Evolutionary conservation across 75 land plant species (phyloP).

Genomic region (Sequoia sempervirens): DNA sequence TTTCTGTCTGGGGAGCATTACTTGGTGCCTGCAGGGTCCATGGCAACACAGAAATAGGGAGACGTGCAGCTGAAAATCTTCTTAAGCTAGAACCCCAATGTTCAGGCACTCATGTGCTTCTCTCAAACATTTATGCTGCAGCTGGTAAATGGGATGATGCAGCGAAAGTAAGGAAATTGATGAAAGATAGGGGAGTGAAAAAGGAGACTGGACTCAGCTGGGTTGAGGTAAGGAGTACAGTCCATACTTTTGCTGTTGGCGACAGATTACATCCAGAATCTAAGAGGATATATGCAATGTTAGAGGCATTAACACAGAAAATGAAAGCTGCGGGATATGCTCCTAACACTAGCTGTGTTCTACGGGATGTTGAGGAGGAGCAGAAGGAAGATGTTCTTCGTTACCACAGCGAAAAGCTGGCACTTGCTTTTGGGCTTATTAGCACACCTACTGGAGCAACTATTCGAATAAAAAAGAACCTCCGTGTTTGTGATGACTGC

Average conservation of each 20-base stretch:
- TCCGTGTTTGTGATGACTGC: slow-evolving; percentile 66
- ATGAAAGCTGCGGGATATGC: slow-evolving; percentile 60
- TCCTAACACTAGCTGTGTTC: slow-evolving; percentile 51
- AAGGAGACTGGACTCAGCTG: slow-evolving; percentile 73
- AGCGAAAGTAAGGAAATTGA: slow-evolving; percentile 47
- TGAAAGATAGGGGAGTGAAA: slow-evolving; percentile 47
- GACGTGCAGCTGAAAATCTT: slow-evolving; percentile 41
- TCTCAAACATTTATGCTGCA: slow-evolving; percentile 64
- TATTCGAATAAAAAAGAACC: slow-evolving; percentile 61
- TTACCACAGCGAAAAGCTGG: slow-evolving; percentile 66
- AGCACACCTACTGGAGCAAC: slow-evolving; percentile 42
- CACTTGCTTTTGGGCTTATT: slow-evolving; percentile 55
- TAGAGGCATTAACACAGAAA: slow-evolving; percentile 40
- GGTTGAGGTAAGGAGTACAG: slow-evolving; percentile 55
- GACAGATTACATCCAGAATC: slow-evolving; percentile 31
- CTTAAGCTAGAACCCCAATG: slow-evolving; percentile 27
- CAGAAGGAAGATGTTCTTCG: slow-evolving; percentile 38
- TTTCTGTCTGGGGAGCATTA: slow-evolving; percentile 62
- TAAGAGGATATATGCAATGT: slow-evolving; percentile 37
- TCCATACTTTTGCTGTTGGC: slow-evolving; percentile 48
- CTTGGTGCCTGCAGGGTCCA: slow-evolving; percentile 61
- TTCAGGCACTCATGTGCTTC: slow-evolving; percentile 46
- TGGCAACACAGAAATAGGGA: slow-evolving; percentile 46
- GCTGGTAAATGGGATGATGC: slow-evolving; percentile 51
- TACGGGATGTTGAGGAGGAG: slow-evolving; percentile 40